These are phyloP conservation scores for Microthlaspi erraticum DNA, from an alignment of 345 rosid species.

Conservation along the genomic window DNA sequence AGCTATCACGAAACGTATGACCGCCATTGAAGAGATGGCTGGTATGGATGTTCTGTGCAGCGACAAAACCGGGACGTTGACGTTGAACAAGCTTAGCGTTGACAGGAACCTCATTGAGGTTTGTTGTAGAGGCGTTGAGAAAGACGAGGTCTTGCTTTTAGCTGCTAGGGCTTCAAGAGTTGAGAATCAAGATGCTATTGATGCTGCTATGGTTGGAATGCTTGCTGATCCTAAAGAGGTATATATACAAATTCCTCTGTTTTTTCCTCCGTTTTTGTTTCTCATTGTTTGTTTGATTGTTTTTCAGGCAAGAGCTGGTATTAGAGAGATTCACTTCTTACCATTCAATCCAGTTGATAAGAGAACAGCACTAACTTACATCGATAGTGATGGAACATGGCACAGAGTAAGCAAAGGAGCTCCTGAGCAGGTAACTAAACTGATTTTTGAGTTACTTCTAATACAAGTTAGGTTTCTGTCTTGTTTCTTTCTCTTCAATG, in stretches of 20 bases:
- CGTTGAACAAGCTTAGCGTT: constrained; percentile 81
- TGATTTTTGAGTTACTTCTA: not conserved
- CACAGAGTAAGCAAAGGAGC: constrained; percentile 91
- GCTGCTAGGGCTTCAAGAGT: constrained; percentile 89
- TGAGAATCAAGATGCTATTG: constrained; percentile 93
- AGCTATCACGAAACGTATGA: constrained; percentile 92
- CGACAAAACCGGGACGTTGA: constrained; percentile 85
- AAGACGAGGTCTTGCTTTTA: constrained; percentile 63
- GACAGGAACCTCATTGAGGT: constrained; percentile 79
- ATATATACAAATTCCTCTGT: not conserved
- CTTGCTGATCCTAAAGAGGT: constrained; percentile 91
- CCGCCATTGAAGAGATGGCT: constrained; percentile 93
- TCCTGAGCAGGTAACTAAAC: constrained; percentile 73
- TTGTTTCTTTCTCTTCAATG: not conserved
- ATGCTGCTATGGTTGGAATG: constrained; percentile 85
- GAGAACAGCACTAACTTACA: constrained; percentile 78
- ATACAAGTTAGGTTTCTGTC: not conserved
- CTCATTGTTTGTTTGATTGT: not conserved
- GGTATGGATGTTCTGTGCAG: constrained; percentile 95
- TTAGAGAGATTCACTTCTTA: constrained; percentile 76
- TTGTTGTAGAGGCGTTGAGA: constrained; percentile 66
- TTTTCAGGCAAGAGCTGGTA: constrained; percentile 74
- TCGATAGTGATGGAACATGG: constrained; percentile 74
- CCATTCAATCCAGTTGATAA: constrained; percentile 90
- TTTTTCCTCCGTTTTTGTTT: not conserved